Conservation (phyloP, 805 yeast species). For the Yamadazyma sp. region DNA sequence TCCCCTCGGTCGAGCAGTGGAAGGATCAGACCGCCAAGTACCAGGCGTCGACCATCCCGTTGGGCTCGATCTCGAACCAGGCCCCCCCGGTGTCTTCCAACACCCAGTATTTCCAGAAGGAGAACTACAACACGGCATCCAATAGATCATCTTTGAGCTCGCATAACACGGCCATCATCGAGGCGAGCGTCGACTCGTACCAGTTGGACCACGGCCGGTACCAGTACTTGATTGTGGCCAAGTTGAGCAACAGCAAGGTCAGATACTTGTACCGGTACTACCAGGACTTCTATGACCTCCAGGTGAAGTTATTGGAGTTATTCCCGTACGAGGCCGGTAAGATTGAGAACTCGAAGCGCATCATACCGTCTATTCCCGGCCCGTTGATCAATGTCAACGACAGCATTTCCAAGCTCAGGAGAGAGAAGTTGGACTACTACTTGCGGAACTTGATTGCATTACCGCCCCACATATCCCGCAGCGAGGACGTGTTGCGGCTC, state of each 20-base stretch:
- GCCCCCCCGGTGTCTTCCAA: slow-evolving; percentile 34
- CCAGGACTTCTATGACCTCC: slow-evolving; percentile 95
- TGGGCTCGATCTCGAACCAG: slow-evolving; percentile 47
- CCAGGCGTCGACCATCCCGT: slow-evolving; percentile 82
- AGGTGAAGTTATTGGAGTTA: slow-evolving; percentile 73
- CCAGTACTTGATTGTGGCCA: slow-evolving; percentile 77
- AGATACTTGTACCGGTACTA: slow-evolving; percentile 83
- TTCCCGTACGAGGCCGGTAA: slow-evolving; percentile 95
- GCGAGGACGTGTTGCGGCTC: slow-evolving; percentile 64
- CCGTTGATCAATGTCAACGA: slow-evolving; percentile 92
- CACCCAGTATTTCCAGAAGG: slow-evolving; percentile 37
- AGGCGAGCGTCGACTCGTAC: slow-evolving; percentile 77
- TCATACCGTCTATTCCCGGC: slow-evolving; percentile 93
- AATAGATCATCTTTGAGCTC: slow-evolving; percentile 32
- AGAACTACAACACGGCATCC: slow-evolving; percentile 10
- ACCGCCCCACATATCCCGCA: slow-evolving; percentile 74
- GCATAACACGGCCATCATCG: slow-evolving; percentile 40
- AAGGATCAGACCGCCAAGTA: slow-evolving; percentile 85
- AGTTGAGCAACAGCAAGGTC: slow-evolving; percentile 62
- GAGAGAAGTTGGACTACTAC: slow-evolving; percentile 55
- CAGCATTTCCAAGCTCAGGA: slow-evolving; percentile 51
- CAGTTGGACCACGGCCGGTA: slow-evolving; percentile 82
- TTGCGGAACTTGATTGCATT: slow-evolving; percentile 59
- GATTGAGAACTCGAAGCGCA: slow-evolving; percentile 70
- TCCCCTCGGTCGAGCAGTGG: slow-evolving; percentile 97